Evolutionary conservation across 305 asterid genomes (phyloP), one percentile per base, ranked within the genome.

Genomic region (Fraxinus sp.): DNA sequence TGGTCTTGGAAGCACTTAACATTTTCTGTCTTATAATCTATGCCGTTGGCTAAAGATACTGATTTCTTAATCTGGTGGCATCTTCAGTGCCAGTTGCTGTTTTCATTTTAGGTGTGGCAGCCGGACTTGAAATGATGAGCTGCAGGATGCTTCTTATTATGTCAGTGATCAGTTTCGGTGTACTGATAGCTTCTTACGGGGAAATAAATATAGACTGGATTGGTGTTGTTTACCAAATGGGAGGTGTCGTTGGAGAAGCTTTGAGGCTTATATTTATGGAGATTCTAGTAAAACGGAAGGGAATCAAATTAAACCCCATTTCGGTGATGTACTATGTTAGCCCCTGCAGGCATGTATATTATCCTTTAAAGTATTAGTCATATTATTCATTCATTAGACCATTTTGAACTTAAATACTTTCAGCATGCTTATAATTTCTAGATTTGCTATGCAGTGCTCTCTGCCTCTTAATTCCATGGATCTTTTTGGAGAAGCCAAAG

Each of bases 161-260:
- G 98, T 94, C 95, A 24, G 83, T 92, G 66, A 93, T 94, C 84
- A 94, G 97, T 88, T 85, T 93, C 9, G 98, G 97, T 81, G 98
- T 94, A 22, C 88, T 94, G 37, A 89, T 93, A 79, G 98, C 98
- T 62, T 94, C 98, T 74, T 94, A 94, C 80, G 98, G 98, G 37
- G 97, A 94, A 89, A 91, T 94, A n/a, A 84, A 83, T 66, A 92
- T 94, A 85, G 92, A 88, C 81, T 94, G 98, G 98, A 86, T 93
- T 30, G 97, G 98, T 81, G 98, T 94, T 44, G 94, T 94, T 84
- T 94, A 94, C 91, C 98, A 93, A 89, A 94, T 94, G 98, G 98
- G 98, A 81, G 98, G 98, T 81, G 97, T 94, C 30, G 92, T 94
- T 70, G 98, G 97, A 78, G 98, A 94, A 91, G 97, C 98, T 86